These are phyloP conservation scores for Trichoderma asperelloides DNA, from an alignment of 495 filamentous ascomycete species.

Conservation along the genomic window DNA sequence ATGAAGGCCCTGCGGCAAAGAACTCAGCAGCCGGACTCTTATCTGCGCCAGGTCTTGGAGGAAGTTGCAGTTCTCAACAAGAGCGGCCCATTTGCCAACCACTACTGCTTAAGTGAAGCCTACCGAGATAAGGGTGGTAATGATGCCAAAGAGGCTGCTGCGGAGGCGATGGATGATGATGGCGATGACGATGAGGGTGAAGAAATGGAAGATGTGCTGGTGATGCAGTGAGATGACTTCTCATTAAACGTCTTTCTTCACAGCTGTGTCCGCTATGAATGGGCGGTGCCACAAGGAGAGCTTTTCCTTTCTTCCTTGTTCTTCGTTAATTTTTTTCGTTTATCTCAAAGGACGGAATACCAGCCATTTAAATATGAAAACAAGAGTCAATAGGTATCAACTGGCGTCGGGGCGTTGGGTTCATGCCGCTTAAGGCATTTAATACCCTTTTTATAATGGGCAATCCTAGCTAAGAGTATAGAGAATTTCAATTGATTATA, in stretches of 20 bases:
- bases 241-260: too few species aligned
- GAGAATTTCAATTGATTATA: background rate
- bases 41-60: slow-evolving; percentile 75
- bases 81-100: slow-evolving; percentile 69
- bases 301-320: too few species aligned
- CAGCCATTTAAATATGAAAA: background rate
- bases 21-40: slow-evolving; percentile 81
- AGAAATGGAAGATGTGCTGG: slow-evolving; percentile 65
- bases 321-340: background rate
- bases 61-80: slow-evolving; percentile 74
- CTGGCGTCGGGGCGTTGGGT: background rate
- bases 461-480: background rate
- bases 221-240: background rate
- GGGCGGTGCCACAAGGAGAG: too few species aligned
- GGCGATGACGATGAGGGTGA: slow-evolving; percentile 56
- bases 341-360: background rate
- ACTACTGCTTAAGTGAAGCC: slow-evolving; percentile 73
- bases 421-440: background rate
- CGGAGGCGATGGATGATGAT: slow-evolving; percentile 40
- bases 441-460: background rate
- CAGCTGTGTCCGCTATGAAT: too few species aligned
- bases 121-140: slow-evolving; percentile 49
- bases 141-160: slow-evolving; percentile 35
- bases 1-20: slow-evolving; percentile 67
- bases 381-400: background rate